Percentiles rank a stretch among this genome's conserved stretches.
Conservation (phyloP, 495 filamentous ascomycete genomes). For the Penicillium diatomitis region DNA sequence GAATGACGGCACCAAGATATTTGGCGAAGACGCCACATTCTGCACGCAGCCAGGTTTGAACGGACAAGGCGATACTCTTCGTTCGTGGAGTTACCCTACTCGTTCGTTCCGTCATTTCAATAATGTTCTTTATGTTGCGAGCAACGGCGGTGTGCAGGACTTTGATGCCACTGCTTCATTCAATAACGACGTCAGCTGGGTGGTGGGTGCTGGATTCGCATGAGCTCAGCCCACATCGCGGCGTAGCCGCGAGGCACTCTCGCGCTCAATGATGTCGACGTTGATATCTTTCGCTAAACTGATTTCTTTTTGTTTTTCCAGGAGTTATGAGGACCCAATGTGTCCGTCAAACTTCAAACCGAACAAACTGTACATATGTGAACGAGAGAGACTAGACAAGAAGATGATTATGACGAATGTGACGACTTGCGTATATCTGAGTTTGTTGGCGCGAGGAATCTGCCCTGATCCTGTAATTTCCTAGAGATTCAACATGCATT, state of each 20-base stretch:
- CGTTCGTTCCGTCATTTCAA: slow-evolving; percentile 45
- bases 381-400: too few species aligned
- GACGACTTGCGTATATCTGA: too few species aligned
- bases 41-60: slow-evolving; percentile 39
- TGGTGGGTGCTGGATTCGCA: slow-evolving; percentile 35
- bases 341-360: too few species aligned
- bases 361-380: too few species aligned
- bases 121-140: slow-evolving; percentile 37
- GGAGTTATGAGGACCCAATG: too few species aligned
- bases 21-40: slow-evolving; percentile 48
- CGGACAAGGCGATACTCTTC: slow-evolving; percentile 38
- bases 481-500: too few species aligned
- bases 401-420: too few species aligned
- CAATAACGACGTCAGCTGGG: slow-evolving; percentile 43
- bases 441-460: too few species aligned
- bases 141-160: slow-evolving; percentile 41
- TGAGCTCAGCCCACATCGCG: slow-evolving; percentile 5
- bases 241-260: not conserved
- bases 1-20: slow-evolving; percentile 42
- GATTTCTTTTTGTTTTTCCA: too few species aligned
- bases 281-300: too few species aligned
- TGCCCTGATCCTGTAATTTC: too few species aligned
- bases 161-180: slow-evolving; percentile 41
- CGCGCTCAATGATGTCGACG: too few species aligned
- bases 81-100: slow-evolving; percentile 48